These are phyloP conservation scores for Grigorovia transvaalensis DNA, from an alignment of 805 yeast species.

Conservation along the genomic window DNA sequence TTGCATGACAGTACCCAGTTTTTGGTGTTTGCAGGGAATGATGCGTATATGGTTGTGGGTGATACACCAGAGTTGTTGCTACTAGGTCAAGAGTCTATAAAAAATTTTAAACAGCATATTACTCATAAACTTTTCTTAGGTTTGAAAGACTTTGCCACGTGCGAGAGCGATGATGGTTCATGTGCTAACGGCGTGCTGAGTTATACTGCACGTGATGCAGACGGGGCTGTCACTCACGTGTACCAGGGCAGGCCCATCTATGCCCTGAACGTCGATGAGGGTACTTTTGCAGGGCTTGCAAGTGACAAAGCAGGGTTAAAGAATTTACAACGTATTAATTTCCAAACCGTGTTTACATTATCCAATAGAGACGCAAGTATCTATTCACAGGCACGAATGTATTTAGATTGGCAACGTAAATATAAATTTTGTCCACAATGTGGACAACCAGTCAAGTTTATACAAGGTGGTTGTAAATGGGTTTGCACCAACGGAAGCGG, in stretches of 20 bases:
- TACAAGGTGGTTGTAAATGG: constrained; percentile 59
- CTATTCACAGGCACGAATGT: constrained; percentile 74
- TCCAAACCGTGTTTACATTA: constrained; percentile 11
- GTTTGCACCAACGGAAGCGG: constrained; percentile 37
- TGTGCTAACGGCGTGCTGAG: constrained; percentile 9
- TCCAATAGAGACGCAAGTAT: constrained; percentile 45
- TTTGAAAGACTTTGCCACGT: constrained; percentile 1
- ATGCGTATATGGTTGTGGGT: background rate
- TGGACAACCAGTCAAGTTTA: constrained; percentile 52
- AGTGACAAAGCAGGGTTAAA: background rate
- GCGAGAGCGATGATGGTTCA: background rate
- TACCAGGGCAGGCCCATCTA: constrained; percentile 55
- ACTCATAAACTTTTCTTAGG: constrained; percentile 14
- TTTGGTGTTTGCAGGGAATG: background rate
- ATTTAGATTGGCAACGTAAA: constrained; percentile 71
- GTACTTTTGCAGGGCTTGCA: too few species aligned
- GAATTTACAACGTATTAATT: background rate
- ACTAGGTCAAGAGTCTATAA: background rate
- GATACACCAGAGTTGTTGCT: background rate
- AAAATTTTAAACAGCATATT: too few species aligned
- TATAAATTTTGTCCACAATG: constrained; percentile 81
- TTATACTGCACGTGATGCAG: constrained; percentile 27
- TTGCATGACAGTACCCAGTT: background rate
- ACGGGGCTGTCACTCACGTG: background rate
- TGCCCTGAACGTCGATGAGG: constrained; percentile 39